Evolutionary conservation across 164 flowering plant genomes (phyloP).

Genomic region (Malania oleifera): DNA sequence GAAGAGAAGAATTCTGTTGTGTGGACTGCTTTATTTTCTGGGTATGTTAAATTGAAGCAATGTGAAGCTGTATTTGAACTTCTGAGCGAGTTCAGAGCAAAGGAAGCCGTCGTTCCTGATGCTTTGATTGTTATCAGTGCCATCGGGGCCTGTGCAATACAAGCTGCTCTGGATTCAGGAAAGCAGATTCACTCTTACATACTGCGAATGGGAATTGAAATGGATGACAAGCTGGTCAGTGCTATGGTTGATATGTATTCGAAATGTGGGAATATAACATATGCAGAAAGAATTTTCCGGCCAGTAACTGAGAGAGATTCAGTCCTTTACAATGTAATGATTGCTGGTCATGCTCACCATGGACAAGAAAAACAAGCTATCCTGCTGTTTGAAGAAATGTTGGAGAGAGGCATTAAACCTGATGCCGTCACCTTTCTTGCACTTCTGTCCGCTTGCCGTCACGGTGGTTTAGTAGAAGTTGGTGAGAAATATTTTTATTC

Average conservation of each 20-base stretch:
- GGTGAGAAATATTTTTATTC: constrained; percentile 64
- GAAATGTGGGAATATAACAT: constrained; percentile 62
- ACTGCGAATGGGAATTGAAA: constrained; percentile 38
- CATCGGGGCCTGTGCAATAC: constrained; percentile 57
- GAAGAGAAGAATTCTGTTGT: constrained; percentile 49
- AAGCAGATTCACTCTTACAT: constrained; percentile 66
- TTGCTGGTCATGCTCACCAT: constrained; percentile 71
- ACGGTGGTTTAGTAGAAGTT: constrained; percentile 47
- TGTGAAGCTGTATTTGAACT: constrained; percentile 56
- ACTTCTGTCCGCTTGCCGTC: constrained; percentile 80
- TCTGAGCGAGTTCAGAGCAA: constrained; percentile 30
- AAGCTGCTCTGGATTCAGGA: constrained; percentile 57
- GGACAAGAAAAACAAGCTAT: constrained; percentile 55
- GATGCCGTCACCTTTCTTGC: constrained; percentile 68
- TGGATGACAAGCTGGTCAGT: constrained; percentile 49
- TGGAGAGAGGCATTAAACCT: constrained; percentile 38
- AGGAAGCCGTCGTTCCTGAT: constrained; percentile 35
- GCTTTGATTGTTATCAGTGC: constrained; percentile 40
- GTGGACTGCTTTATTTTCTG: constrained; percentile 77
- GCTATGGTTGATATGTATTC: constrained; percentile 78
- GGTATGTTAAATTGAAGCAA: constrained; percentile 50
- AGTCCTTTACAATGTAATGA: constrained; percentile 64
- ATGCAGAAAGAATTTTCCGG: constrained; percentile 51
- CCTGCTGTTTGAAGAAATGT: constrained; percentile 48
- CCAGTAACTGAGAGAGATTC: constrained; percentile 29